Conservation (phyloP, 2,329 filamentous ascomycete species). For the Penicillium brasilianum region DNA sequence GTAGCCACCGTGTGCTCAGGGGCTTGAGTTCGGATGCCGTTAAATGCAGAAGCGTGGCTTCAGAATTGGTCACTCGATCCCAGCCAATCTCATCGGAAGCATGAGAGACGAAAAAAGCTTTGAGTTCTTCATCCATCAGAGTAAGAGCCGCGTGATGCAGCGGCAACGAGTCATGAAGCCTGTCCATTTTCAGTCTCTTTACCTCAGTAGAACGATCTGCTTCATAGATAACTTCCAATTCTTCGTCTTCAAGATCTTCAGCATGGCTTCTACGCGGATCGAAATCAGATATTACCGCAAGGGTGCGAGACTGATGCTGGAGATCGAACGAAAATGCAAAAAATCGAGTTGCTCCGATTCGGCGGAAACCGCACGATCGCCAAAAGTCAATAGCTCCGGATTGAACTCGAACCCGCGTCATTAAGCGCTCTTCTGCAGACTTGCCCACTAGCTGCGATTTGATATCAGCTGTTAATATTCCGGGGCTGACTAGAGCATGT, state of each 20-base stretch:
- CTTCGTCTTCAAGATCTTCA: conserved; percentile 23
- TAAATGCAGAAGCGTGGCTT: conserved; percentile 37
- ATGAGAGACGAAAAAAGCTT: conserved; percentile 20
- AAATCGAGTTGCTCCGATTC: conserved; percentile 25
- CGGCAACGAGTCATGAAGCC: conserved; percentile 19
- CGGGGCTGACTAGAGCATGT: conserved; percentile 26
- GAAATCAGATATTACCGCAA: too few relatives aligned
- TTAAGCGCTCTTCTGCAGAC: conserved; percentile 21
- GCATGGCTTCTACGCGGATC: too few relatives aligned
- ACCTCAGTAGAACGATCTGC: conserved; percentile 5
- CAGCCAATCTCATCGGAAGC: conserved; percentile 18
- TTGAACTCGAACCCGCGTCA: conserved; percentile 10
- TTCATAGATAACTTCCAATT: conserved; percentile 13
- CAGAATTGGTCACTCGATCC: conserved; percentile 24
- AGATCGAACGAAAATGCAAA: conserved; percentile 29
- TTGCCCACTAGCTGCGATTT: conserved; percentile 24
- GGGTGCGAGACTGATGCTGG: too few relatives aligned
- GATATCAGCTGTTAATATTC: conserved; percentile 23
- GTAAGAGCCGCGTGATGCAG: conserved; percentile 21
- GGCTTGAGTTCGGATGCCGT: conserved; percentile 31
- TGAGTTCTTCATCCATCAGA: conserved; percentile 23
- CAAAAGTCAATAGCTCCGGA: conserved; percentile 25
- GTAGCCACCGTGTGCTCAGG: conserved; percentile 35
- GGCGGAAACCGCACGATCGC: conserved; percentile 32
- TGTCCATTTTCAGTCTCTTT: conserved; percentile 18